Evolutionary conservation across 108 stramenopile species (phyloP).

Genomic region (Skeletonema grethae): DNA sequence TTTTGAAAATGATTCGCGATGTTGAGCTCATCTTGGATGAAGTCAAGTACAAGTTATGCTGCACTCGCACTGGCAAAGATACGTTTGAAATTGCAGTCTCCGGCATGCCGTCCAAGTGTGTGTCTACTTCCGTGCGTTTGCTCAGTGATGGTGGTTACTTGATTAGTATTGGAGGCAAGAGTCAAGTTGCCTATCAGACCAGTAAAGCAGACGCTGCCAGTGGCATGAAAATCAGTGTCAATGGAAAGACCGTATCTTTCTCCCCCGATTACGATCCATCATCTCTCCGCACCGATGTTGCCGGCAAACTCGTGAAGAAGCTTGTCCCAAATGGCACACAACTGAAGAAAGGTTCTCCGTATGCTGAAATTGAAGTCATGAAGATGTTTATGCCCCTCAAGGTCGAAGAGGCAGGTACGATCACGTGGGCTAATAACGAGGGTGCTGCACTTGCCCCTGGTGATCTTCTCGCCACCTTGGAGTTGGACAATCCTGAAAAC

Average conservation of each 20-base stretch:
- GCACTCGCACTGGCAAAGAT: constrained; percentile 72
- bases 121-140: constrained; percentile 80
- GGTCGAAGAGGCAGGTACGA: constrained; percentile 92
- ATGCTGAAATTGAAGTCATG: constrained; percentile 99
- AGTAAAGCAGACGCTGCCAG: constrained; percentile 70
- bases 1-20: constrained; percentile 75
- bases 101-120: constrained; percentile 47
- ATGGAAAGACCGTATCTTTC: constrained; percentile 91
- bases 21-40: constrained; percentile 94
- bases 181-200: constrained; percentile 91
- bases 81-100: constrained; percentile 61
- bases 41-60: constrained; percentile 88
- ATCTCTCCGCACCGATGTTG: constrained; percentile 91
- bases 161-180: constrained; percentile 88
- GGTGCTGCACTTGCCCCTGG: constrained; percentile 94
- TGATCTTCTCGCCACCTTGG: constrained; percentile 89
- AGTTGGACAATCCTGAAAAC: constrained; percentile 94
- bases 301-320: constrained; percentile 96
- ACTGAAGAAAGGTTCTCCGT: constrained; percentile 88
- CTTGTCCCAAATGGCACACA: constrained; percentile 93
- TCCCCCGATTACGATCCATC: constrained; percentile 98
- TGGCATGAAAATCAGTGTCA: constrained; percentile 87
- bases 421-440: constrained; percentile 85
- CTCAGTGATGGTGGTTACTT: constrained; percentile 97
- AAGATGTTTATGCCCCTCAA: constrained; percentile 99